Percentiles rank a stretch among this genome's conserved stretches.
Conservation (phyloP, 2,329 filamentous ascomycete genomes). For the Diplodia seriata region DNA sequence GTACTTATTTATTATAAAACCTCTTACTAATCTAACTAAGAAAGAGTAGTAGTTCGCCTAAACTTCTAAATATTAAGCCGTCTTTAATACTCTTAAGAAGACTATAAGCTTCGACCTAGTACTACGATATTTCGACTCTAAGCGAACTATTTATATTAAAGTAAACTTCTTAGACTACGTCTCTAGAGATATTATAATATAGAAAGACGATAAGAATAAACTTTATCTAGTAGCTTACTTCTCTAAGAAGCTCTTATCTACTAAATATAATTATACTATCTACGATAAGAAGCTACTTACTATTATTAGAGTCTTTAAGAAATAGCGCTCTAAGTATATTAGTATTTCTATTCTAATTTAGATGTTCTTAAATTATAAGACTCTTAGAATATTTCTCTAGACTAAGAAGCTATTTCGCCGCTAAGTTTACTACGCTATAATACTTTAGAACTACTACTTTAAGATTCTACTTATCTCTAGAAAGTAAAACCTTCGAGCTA, state of each 20-base stretch:
- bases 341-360: constrained; percentile 34
- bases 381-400: constrained; percentile 44
- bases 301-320: constrained; percentile 36
- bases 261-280: no score
- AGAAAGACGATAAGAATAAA: not conserved
- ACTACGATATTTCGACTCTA: no score
- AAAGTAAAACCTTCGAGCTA: not conserved
- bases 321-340: not conserved
- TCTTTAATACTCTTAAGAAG: no score
- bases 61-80: no score
- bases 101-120: no score
- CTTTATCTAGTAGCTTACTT: constrained; percentile 1
- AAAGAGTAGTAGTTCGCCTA: no score
- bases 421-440: not conserved
- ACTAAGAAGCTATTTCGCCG: not conserved
- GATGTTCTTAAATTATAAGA: constrained; percentile 41
- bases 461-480: not conserved
- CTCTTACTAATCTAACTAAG: no score
- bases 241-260: no score
- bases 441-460: not conserved
- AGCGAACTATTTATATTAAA: no score
- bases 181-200: not conserved
- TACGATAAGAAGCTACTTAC: no score
- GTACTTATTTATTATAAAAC: no score
- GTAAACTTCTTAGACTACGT: constrained; percentile 11